phyloP scores from a whole-genome alignment of 768 basidiomycete genomes.

The Auricularia sp. region DNA sequence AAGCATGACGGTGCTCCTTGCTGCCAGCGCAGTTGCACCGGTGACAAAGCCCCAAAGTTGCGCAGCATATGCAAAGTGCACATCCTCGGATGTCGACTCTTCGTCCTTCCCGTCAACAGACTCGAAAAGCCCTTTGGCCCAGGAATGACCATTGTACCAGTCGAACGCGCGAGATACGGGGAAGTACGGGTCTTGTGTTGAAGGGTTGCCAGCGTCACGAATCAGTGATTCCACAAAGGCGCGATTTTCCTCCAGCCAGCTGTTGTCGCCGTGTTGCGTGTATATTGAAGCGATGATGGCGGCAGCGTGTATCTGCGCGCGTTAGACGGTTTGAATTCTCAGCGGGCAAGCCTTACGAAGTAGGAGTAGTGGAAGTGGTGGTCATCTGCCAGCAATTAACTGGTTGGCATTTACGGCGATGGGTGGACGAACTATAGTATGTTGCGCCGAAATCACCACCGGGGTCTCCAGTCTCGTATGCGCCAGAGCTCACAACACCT shows the following conservation, averaged over 20 bases:
- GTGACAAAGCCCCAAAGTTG: constrained; percentile 1
- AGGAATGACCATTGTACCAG: constrained; percentile 6
- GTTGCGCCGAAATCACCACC: constrained; percentile 3
- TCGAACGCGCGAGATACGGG: constrained; percentile 6
- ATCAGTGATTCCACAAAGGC: constrained; percentile 1
- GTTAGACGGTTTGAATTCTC: not conserved
- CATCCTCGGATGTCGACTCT: constrained; percentile 6
- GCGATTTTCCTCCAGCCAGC: not conserved
- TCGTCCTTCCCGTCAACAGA: constrained; percentile 7
- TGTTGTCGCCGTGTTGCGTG: not conserved
- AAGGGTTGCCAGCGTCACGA: constrained; percentile 1
- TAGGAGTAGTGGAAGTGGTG: constrained; percentile 5
- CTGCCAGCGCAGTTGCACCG: not conserved
- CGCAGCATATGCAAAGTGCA: constrained; percentile 3
- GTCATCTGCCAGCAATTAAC: not conserved
- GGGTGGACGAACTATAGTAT: constrained; percentile 2
- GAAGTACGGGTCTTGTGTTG: constrained; percentile 1
- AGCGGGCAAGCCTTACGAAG: not conserved
- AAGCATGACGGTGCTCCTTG: not conserved
- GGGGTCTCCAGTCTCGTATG: constrained; percentile 3
- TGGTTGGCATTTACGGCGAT: not conserved
- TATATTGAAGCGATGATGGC: constrained; percentile 4
- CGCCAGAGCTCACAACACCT: not conserved
- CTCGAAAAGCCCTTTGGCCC: constrained; percentile 7
- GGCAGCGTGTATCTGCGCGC: constrained; percentile 4